A percentile compares a stretch with the other conserved stretches of the same genome.
These are phyloP conservation scores for Perkinsus olseni DNA, from an alignment of 169 alveolate genomes.

Conservation along the genomic window DNA sequence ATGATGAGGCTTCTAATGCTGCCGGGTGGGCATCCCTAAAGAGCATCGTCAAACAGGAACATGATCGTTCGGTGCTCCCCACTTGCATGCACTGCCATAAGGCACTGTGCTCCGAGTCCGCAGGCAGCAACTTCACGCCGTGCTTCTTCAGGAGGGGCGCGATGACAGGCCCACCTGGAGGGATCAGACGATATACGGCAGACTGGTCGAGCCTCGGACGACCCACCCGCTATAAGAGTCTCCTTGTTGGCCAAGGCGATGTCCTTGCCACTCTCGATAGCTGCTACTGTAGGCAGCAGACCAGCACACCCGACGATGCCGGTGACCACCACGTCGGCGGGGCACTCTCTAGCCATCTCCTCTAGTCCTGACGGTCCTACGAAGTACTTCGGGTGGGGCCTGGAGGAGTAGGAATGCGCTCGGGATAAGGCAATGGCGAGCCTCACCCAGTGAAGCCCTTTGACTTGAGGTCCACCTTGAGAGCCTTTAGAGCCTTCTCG, in stretches of 20 bases:
- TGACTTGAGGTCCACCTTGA: constrained; percentile 9
- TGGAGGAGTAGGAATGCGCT: neutral
- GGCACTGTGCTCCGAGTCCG: constrained; percentile 74
- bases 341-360: constrained; percentile 36
- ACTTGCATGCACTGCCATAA: constrained; percentile 61
- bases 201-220: neutral
- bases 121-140: constrained; percentile 44
- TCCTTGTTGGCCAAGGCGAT: constrained; percentile 71
- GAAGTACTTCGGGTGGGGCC: neutral
- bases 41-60: neutral
- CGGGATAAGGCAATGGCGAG: neutral
- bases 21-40: neutral
- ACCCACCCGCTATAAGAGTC: constrained; percentile 69
- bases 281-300: constrained; percentile 63
- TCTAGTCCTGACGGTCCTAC: constrained; percentile 43
- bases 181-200: neutral
- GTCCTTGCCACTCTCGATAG: constrained; percentile 55
- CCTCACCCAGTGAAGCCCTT: neutral
- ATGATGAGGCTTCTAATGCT: constrained; percentile 11
- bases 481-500: constrained; percentile 22
- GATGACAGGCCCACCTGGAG: constrained; percentile 19
- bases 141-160: constrained; percentile 9
- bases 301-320: constrained; percentile 74
- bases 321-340: constrained; percentile 50
- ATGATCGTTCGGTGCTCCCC: neutral